These are phyloP conservation scores for Pleodorina starrii DNA, from an alignment of 139 green algal genomes.

Conservation along the genomic window DNA sequence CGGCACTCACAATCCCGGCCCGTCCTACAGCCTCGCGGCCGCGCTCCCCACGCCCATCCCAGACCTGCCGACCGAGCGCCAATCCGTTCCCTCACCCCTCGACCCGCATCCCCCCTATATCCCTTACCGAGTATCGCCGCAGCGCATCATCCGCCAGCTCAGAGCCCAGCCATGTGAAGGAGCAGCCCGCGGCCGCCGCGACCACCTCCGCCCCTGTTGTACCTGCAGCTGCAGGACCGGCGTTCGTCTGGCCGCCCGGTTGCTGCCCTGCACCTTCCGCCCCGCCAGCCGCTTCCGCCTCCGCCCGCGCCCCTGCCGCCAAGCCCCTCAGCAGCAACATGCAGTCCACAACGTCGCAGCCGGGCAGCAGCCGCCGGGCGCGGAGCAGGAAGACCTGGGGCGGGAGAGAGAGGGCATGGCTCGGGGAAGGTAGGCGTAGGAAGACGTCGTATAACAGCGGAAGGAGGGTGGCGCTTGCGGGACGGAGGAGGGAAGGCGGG, in stretches of 20 bases:
- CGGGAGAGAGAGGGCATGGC: background rate
- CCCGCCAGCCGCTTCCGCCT: background rate
- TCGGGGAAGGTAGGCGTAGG: no score
- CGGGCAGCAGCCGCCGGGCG: background rate
- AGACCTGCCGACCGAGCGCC: no score
- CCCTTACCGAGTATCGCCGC: slow-evolving; percentile 14
- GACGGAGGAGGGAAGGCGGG: no score
- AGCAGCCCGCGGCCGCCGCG: background rate
- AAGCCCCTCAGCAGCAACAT: slow-evolving; percentile 27
- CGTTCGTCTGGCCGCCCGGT: no score
- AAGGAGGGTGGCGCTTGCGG: no score
- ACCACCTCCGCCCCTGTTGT: no score
- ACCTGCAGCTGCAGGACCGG: background rate
- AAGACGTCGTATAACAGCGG: no score
- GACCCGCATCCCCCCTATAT: no score
- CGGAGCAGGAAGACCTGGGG: background rate
- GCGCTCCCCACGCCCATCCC: no score
- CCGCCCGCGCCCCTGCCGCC: background rate
- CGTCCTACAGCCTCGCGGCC: no score
- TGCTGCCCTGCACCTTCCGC: background rate
- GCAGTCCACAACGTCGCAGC: background rate
- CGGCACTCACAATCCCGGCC: no score
- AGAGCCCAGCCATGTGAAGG: background rate
- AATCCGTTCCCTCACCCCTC: no score
- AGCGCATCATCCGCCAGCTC: slow-evolving; percentile 31